Evolutionary conservation across 2,329 filamentous ascomycete species (phyloP), one percentile per base, ranked within the genome.

Genomic region (Penicillium hordei): DNA sequence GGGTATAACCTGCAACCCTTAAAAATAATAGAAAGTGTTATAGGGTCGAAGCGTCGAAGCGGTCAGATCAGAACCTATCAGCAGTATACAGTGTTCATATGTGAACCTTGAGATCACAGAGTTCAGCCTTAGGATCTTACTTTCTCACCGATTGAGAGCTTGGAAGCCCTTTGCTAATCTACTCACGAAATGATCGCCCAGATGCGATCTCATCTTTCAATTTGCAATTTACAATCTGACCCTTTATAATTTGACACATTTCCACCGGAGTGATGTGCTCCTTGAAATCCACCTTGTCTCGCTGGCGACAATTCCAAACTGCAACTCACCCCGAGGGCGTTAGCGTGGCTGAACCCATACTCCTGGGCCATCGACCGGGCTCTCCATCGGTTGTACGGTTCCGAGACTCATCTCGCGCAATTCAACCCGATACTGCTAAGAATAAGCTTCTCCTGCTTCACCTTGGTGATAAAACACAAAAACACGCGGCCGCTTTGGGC

Each of bases 301-400:
- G 29, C 38, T 42, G 23, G 23, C 39, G 19, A 39, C 38, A 38
- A n/a, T 56, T 33, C 39, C 34, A 46, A 55, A 50, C 42, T 52
- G 57, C 31, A 57, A 51, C 42, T 48, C n/a, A n/a, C 48, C 42
- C 57, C 56, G 56, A 52, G 40, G 58, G 59, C 54, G 53, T 52
- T 59, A 39, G 50, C 40, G 63, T 65, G 60, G 64, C 63, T 66
- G 60, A 67, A 65, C 60, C 54, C 61, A 58, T 58, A 48, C 21
- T 40, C 12, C 23, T 23, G 25, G 46, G 43, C 50, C 57, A 45
- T 54, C 44, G 25, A 39, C 42, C 57, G 50, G 59, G 55, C 52
- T 38, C 48, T 50, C 19, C 43, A 34, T 23, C 31, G 46, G 21
- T 27, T 39, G 48, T 43, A 48, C 48, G 52, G 42, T 56, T 40